phyloP scores from a whole-genome alignment of 169 alveolate species.

The Miamiensis avidus region DNA sequence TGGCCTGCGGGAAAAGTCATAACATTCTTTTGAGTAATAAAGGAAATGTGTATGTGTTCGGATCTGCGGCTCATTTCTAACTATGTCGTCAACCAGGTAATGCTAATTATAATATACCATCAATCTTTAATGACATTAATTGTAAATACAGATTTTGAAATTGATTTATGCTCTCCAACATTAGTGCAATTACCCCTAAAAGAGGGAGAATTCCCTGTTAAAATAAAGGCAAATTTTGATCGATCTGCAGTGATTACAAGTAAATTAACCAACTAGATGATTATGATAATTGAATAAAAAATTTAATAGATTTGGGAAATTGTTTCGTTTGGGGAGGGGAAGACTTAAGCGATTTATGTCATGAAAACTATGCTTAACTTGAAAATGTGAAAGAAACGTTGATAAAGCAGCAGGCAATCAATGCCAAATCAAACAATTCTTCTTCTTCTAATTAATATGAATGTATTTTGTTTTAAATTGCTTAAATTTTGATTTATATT shows the following conservation, averaged over 20 bases:
- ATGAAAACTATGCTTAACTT: conserved; percentile 15
- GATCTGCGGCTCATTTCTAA: conserved; percentile 24
- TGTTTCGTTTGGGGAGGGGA: conserved; percentile 47
- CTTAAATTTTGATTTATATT: too few species aligned
- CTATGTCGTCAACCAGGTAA: conserved; percentile 6
- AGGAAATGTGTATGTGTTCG: conserved; percentile 28
- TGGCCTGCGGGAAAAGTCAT: conserved; percentile 46
- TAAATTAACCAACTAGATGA: not conserved
- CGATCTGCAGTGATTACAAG: conserved; percentile 49
- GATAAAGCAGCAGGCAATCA: not conserved
- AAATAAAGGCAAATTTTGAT: conserved; percentile 45
- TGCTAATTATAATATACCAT: not conserved
- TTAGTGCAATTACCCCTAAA: conserved; percentile 28
- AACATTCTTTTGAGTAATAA: conserved; percentile 35
- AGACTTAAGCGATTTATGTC: conserved; percentile 20
- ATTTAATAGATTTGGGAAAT: conserved; percentile 28
- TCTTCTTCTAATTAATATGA: too few species aligned
- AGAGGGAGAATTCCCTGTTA: conserved; percentile 26
- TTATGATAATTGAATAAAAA: not conserved
- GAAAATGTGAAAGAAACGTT: conserved; percentile 3
- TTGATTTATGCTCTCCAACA: conserved; percentile 29
- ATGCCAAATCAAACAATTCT: too few species aligned
- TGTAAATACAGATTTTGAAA: conserved; percentile 1
- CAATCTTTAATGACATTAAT: not conserved
- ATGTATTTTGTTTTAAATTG: too few species aligned